Evolutionary conservation across 371 early-diverging fungal genomes (phyloP), one percentile per base, ranked within the genome.

Genomic region (Rhizomucor miehei): DNA sequence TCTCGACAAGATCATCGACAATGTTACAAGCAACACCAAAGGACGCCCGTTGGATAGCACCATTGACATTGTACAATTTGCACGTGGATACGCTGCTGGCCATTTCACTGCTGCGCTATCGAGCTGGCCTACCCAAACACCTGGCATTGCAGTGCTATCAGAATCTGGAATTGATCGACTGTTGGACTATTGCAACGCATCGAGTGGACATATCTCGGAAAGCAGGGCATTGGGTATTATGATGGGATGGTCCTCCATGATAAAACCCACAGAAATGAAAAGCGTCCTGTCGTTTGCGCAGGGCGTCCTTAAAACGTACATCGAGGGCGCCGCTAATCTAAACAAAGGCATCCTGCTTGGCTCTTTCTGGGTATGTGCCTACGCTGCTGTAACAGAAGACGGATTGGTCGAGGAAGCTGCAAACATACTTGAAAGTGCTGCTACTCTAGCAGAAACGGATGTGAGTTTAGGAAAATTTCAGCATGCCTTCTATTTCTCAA

Each of bases 41-140:
- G 54, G 40, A 21, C 59, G 67, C 21, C 56, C 52, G 13, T 62
- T 70, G 6, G 79, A 75, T 51, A 60, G 62, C 0, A 54, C 69
- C 9, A 60, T 73, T 5, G 71, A 74, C 44, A 54, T 72, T 1
- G 59, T 69, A 3, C 63, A 75, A 2, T 80, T 79, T 62, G 77
- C 81, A 6, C 63, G 67, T 13, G 84, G 84, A 1, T 81, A 77
- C 68, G 70, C 78, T 0, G 72, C 79, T 14, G 76, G 77, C 8
- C 67, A 73, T 51, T 59, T 73, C 13, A 53, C 75, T 2, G 59
- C 73, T 1, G 68, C 70, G 6, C 48, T 84, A 0, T 59, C 71
- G 2, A 63, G 65, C 5, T 76, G 75, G 51, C 78, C 84, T 0
- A 79, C 82, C 12, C 70, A 73, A 38, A 74, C 84, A 1, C 57